These are phyloP conservation scores for Drosera spatulata DNA, from an alignment of 179 eudicot species.

Conservation along the genomic window DNA sequence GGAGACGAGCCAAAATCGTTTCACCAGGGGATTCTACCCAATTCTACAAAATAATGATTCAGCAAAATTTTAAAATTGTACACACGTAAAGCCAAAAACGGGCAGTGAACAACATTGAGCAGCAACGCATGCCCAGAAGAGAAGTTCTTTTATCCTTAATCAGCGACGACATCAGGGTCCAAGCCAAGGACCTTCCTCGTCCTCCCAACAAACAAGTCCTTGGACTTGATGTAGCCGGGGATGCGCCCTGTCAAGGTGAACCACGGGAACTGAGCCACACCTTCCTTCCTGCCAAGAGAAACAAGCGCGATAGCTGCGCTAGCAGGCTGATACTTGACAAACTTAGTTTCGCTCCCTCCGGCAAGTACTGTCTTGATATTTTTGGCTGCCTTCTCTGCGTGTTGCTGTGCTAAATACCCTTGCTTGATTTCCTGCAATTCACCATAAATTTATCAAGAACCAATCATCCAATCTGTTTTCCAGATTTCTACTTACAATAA, in stretches of 20 bases:
- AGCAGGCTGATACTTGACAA: constrained; percentile 26
- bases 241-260: constrained; percentile 23
- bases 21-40: no score
- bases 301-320: constrained; percentile 19
- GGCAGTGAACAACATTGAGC: no score
- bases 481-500: no score
- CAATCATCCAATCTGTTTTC: no score
- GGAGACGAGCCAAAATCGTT: no score
- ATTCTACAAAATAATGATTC: no score
- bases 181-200: constrained; percentile 32
- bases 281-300: constrained; percentile 41
- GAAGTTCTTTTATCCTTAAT: constrained; percentile 1
- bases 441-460: background rate
- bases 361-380: constrained; percentile 28
- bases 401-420: constrained; percentile 44
- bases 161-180: constrained; percentile 16
- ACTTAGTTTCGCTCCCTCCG: constrained; percentile 27
- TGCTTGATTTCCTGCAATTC: constrained; percentile 36
- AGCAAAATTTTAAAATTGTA: no score
- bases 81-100: no score
- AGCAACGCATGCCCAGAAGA: background rate
- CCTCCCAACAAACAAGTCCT: constrained; percentile 41
- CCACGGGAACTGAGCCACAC: constrained; percentile 24
- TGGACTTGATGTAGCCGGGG: constrained; percentile 39
- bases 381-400: constrained; percentile 33